Conservation (phyloP, 2,329 filamentous ascomycete genomes). For the Aspergillus calidoustus region DNA sequence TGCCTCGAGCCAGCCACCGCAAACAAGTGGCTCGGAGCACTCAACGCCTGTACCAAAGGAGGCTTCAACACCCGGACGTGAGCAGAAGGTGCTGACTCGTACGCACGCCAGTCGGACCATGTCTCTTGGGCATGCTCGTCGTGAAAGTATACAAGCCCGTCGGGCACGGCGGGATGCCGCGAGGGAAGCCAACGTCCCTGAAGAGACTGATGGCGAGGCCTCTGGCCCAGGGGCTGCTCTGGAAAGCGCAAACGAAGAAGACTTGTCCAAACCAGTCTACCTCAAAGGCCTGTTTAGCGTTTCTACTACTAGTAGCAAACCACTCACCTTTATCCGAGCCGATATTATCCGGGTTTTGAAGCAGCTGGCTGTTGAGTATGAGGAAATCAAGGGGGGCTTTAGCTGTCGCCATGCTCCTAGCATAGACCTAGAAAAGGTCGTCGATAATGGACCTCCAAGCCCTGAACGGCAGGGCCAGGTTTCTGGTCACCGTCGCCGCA, state of each 20-base stretch:
- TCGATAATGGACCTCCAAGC: conserved; percentile 65
- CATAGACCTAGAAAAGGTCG: conserved; percentile 79
- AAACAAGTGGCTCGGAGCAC: conserved; percentile 79
- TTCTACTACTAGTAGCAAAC: conserved; percentile 92
- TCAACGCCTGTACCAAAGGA: conserved; percentile 48
- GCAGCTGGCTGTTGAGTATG: conserved; percentile 86
- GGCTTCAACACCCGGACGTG: conserved; percentile 50
- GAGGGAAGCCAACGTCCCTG: conserved; percentile 77
- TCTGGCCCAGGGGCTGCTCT: conserved; percentile 58
- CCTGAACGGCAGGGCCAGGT: conserved; percentile 54
- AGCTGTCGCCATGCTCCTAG: conserved; percentile 85
- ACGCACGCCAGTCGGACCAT: conserved; percentile 75
- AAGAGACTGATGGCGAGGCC: conserved; percentile 86
- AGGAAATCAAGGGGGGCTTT: conserved; percentile 92
- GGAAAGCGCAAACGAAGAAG: conserved; percentile 61
- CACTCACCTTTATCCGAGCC: conserved; percentile 78
- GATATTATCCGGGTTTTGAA: conserved; percentile 91
- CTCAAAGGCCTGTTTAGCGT: conserved; percentile 97
- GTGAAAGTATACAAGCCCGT: conserved; percentile 90
- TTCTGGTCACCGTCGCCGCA: conserved; percentile 72
- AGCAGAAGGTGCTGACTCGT: conserved; percentile 58
- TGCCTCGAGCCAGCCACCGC: conserved; percentile 66
- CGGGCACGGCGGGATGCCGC: conserved; percentile 74
- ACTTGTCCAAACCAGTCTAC: conserved; percentile 85
- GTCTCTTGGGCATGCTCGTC: conserved; percentile 83